Percentiles rank a stretch among this genome's conserved stretches.
Conservation (phyloP, 2,329 filamentous ascomycete genomes). For the Myrmaecium sp. region DNA sequence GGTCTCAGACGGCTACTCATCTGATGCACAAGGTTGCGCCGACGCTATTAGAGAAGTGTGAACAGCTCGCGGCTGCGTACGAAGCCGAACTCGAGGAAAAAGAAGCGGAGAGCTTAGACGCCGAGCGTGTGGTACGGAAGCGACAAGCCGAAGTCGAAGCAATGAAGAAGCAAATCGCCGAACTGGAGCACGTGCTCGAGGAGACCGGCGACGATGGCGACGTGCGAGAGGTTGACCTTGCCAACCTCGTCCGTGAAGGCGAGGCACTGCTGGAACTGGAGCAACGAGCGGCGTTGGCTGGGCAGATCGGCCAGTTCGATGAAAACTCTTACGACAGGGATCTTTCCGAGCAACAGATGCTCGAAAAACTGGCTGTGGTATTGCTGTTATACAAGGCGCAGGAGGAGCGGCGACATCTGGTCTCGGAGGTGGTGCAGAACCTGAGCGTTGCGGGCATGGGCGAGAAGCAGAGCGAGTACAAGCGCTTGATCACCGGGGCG, state of each 20-base stretch:
- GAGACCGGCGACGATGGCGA: conserved; percentile 21
- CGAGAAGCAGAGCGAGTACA: conserved; percentile 58
- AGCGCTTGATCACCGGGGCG: conserved; percentile 50
- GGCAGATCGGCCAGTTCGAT: conserved; percentile 12
- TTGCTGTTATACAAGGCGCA: conserved; percentile 40
- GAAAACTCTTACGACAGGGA: conserved; percentile 10
- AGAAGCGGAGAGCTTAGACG: conserved; percentile 33
- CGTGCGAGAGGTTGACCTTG: conserved; percentile 20
- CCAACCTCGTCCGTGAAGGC: conserved; percentile 20
- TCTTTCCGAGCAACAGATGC: conserved; percentile 29
- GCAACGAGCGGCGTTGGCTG: conserved; percentile 21
- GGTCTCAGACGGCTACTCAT: conserved; percentile 34
- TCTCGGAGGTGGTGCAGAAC: conserved; percentile 51
- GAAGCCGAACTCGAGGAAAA: conserved; percentile 63
- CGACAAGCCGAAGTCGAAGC: conserved; percentile 50
- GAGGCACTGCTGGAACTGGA: conserved; percentile 27
- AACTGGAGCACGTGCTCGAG: conserved; percentile 24
- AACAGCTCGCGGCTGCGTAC: conserved; percentile 33
- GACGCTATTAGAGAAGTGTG: conserved; percentile 31
- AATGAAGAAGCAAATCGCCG: conserved; percentile 41
- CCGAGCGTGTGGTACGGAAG: conserved; percentile 33
- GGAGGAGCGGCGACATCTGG: conserved; percentile 42
- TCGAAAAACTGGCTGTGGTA: conserved; percentile 39
- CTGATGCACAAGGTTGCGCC: conserved; percentile 46
- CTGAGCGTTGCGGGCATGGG: conserved; percentile 52